Evolutionary conservation across 805 yeast genomes (phyloP).

Genomic region (Candida bentonensis): DNA sequence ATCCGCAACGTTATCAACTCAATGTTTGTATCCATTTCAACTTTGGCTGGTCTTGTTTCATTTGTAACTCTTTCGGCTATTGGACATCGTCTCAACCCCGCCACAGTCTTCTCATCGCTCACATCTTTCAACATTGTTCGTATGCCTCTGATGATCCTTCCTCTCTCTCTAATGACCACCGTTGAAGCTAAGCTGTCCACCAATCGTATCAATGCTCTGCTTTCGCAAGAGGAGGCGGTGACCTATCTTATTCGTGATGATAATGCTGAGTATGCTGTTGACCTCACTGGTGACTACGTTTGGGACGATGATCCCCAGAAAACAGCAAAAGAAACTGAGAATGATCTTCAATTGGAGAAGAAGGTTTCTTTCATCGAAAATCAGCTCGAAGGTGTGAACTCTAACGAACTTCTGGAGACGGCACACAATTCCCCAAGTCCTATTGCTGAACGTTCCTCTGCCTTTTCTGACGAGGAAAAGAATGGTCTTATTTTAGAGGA

Average conservation of each 20-base stretch:
- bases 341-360: slow-evolving; percentile 24
- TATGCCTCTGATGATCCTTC: slow-evolving; percentile 48
- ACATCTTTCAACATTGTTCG: slow-evolving; percentile 52
- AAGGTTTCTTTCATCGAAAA: slow-evolving; percentile 37
- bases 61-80: slow-evolving; percentile 34
- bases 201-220: slow-evolving; percentile 38
- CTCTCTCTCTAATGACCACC: slow-evolving; percentile 47
- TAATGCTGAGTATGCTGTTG: slow-evolving; percentile 23
- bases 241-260: slow-evolving; percentile 28
- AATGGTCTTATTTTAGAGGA: slow-evolving; percentile 3
- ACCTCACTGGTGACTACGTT: slow-evolving; percentile 13
- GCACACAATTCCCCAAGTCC: slow-evolving; percentile 4
- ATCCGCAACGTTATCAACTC: slow-evolving; percentile 53
- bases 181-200: slow-evolving; percentile 50
- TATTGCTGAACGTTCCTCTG: slow-evolving; percentile 3
- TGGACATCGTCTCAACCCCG: slow-evolving; percentile 33
- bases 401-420: slow-evolving; percentile 2
- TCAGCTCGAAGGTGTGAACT: not conserved
- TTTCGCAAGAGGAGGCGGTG: slow-evolving; percentile 15
- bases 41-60: slow-evolving; percentile 54
- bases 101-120: slow-evolving; percentile 56
- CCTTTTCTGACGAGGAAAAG: slow-evolving; percentile 8
- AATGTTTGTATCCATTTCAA: slow-evolving; percentile 51
- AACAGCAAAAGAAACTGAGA: slow-evolving; percentile 15
- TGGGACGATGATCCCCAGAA: slow-evolving; percentile 25